These are phyloP conservation scores for Heteromeles arbutifolia DNA, from an alignment of 306 rosid species.

Conservation along the genomic window DNA sequence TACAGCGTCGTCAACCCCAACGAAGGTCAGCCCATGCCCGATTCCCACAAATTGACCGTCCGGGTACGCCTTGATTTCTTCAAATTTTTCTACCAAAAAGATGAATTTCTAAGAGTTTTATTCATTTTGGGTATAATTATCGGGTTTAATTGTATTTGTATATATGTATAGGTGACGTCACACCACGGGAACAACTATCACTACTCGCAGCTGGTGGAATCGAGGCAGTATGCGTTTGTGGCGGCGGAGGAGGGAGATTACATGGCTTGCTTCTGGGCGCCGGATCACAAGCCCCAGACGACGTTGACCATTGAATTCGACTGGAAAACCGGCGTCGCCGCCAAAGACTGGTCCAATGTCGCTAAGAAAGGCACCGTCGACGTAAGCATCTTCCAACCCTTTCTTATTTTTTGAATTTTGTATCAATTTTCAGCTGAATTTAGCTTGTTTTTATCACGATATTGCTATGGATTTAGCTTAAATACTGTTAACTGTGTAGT, in stretches of 20 bases:
- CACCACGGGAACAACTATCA: conserved; percentile 65
- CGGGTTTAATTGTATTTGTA: background rate
- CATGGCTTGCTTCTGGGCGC: conserved; percentile 84
- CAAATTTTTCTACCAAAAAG: background rate
- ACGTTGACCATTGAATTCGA: conserved; percentile 74
- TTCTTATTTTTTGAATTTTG: background rate
- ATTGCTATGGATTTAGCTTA: background rate
- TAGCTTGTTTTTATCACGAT: background rate
- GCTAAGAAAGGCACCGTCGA: conserved; percentile 93
- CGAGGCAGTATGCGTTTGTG: conserved; percentile 64
- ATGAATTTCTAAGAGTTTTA: background rate
- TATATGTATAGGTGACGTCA: conserved; percentile 66
- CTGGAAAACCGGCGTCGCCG: conserved; percentile 88
- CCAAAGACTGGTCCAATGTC: conserved; percentile 91
- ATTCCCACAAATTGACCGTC: conserved; percentile 66
- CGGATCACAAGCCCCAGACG: conserved; percentile 45
- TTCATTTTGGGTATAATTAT: background rate
- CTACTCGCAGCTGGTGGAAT: conserved; percentile 52
- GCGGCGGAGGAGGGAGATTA: conserved; percentile 81
- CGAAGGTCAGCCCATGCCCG: conserved; percentile 66
- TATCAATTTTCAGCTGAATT: background rate
- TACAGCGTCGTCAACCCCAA: conserved; percentile 57
- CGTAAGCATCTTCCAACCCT: conserved; percentile 35
- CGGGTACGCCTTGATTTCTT: conserved; percentile 40
- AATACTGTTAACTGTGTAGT: background rate